phyloP scores from a whole-genome alignment of 371 early-diverging fungal genomes.

The Mortierella sp. region DNA sequence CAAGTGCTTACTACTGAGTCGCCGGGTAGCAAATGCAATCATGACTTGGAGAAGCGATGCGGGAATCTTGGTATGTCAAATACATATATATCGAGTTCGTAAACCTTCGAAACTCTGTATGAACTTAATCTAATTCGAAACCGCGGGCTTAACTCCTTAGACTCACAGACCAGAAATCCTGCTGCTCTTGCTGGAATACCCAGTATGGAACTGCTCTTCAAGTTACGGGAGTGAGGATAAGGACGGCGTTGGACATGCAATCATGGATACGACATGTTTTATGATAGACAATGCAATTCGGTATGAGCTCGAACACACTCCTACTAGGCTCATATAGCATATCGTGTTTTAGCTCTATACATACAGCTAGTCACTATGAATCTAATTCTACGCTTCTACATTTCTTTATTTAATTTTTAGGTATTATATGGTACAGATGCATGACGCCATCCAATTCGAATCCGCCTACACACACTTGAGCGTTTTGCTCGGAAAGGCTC shows the following conservation, averaged over 20 bases:
- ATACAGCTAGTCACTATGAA: no score
- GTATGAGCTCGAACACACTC: background rate
- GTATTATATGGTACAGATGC: conserved; percentile 25
- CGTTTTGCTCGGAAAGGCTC: conserved; percentile 7
- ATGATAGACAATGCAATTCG: conserved; percentile 26
- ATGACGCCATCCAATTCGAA: conserved; percentile 25
- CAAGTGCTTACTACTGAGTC: conserved; percentile 55
- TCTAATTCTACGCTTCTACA: background rate
- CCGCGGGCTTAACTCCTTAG: conserved; percentile 22
- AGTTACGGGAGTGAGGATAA: conserved; percentile 32
- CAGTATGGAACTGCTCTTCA: conserved; percentile 26
- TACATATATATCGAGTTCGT: background rate
- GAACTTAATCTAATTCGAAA: background rate
- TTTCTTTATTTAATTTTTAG: conserved; percentile 2
- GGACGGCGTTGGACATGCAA: conserved; percentile 20
- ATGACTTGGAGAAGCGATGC: conserved; percentile 56
- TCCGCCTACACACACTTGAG: conserved; percentile 19
- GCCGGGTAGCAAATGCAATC: conserved; percentile 57
- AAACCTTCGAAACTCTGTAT: background rate
- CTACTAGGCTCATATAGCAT: no score
- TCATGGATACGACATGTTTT: conserved; percentile 29
- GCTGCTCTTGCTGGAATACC: conserved; percentile 21
- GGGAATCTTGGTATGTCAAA: conserved; percentile 59
- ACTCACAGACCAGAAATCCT: conserved; percentile 41
- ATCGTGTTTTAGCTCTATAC: no score